Base-by-base conservation (phyloP, 106 monocot species). In the Allium sativum region DNA sequence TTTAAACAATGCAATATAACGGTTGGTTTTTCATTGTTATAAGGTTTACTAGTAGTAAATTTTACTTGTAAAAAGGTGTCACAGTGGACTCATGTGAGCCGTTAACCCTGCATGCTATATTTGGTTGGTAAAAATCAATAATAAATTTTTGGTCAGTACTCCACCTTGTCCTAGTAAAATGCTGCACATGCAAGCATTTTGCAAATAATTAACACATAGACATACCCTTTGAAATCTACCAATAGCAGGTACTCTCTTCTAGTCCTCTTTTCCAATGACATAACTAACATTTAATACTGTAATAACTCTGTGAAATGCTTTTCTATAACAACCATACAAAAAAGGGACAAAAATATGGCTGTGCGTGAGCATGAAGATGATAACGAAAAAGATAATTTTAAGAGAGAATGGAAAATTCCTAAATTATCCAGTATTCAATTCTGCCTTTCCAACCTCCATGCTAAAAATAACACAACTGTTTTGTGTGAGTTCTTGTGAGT, bases 261-360 rank as follows among this genome's bases (percentile, higher is more conserved):
- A n/a, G n/a, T n/a, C 1, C 48, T 50, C 48, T 50, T 50, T 50
- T 50, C 48, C 48, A 50, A 50, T 50, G 48, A 50, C 48, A 50
- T 50, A 11, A 50, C 48, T 31, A 15, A 15, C 48, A 50, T 50
- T 50, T 6, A 50, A 50, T 50, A 12, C 6, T 18, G 55, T 9
- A 56, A 56, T 56, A 56, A 56, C 55, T 56, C 55, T 21, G 19
- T 56, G 20, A 56, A 56, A 56, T 21, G 55, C 19, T 56, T 10
- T 19, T 20, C 55, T 21, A 1, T 15, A 41, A 42, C 40, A 40
- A 7, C 58, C 40, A 40, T 8, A 59, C 10, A 31, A 17, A 59
- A 59, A 20, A 31, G 41, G 21, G 58, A 16, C 61, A 42, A 61
- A 61, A 61, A 10, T 40, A 40, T 43, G 61, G 44, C 45, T 61